Evolutionary conservation across 2,329 filamentous ascomycete genomes (phyloP), one percentile per base, ranked within the genome.

Genomic region (Cercospora zeina): DNA sequence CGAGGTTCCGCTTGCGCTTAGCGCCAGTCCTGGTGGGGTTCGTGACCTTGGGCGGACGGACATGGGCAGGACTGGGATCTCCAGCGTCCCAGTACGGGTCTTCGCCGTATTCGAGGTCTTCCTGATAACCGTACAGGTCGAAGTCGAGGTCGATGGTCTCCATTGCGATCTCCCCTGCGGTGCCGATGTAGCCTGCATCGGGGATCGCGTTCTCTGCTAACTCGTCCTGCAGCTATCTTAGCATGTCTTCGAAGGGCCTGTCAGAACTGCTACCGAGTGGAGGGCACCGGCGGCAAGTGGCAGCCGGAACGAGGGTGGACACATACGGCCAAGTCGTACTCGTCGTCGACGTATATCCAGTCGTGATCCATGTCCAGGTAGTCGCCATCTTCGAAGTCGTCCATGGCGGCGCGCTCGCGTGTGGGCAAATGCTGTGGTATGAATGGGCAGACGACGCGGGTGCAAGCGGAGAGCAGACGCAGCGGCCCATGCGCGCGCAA

Each of bases 291-390:
- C 50, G 54, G 56, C 53, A 65, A 42, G 51, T 51, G 37, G 63
- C 60, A 62, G 64, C 62, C 56, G 66, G 62, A 42, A 50, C n/a
- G 33, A 27, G 36, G 45, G 58, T 45, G 33, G 42, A 21, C n/a
- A 71, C 75, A 61, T 72, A 77, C 75, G 49, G 75, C 75, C 24
- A 75, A 59, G 13, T 70, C 70, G 62, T 70, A 75, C 34, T 77
- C 77, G 34, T 81, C 80, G 59, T 81, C 79, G 34, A 81, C 74
- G 53, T 80, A 82, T 39, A 79, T 69, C 74, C 77, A 81, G 51
- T 69, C 72, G 59, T 76, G 73, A 21, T 80, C 79, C 59, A 66
- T 67, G 42, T 75, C 77, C 55, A 74, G 72, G 60, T 74, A 73
- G 64, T 76, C 75, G 39, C 67, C 70, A 65, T 77, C 79, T 64